Conservation (phyloP, 1,284 basidiomycete species). For the Sutorius eximius region DNA sequence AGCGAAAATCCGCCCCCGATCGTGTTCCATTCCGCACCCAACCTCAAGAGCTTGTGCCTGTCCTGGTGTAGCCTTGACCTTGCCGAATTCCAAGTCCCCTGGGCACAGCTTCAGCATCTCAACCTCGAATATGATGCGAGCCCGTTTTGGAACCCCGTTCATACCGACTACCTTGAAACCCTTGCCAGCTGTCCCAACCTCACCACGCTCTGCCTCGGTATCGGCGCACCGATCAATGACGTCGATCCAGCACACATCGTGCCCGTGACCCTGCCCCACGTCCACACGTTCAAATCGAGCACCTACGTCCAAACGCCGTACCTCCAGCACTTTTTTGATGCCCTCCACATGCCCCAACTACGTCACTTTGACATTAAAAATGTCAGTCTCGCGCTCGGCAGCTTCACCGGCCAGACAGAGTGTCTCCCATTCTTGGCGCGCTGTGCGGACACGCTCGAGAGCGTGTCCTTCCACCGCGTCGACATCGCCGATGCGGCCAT, state of each 20-base stretch:
- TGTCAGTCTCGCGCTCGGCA: constrained; percentile 30
- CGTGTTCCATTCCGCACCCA: constrained; percentile 28
- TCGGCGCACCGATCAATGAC: constrained; percentile 21
- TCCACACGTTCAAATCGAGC: constrained; percentile 30
- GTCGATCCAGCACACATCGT: constrained; percentile 10
- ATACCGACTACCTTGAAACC: constrained; percentile 30
- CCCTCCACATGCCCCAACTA: constrained; percentile 28
- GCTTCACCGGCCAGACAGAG: constrained; percentile 29
- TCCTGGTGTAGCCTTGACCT: constrained; percentile 35
- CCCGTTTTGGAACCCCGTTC: constrained; percentile 32
- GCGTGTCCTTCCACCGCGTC: constrained; percentile 23
- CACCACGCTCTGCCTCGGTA: constrained; percentile 28
- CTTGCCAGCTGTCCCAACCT: constrained; percentile 31
- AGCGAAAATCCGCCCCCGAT: constrained; percentile 29
- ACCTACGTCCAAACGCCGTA: constrained; percentile 33
- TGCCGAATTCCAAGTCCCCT: constrained; percentile 29
- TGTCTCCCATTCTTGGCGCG: constrained; percentile 28
- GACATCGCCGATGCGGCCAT: constrained; percentile 26
- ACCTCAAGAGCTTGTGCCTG: constrained; percentile 28
- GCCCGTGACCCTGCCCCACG: constrained; percentile 27
- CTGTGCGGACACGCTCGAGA: constrained; percentile 34
- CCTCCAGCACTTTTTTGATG: constrained; percentile 26
- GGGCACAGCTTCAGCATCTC: constrained; percentile 31
- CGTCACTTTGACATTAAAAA: constrained; percentile 29
- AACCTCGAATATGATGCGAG: constrained; percentile 31